Evolutionary conservation across 345 rosid species (phyloP).

Genomic region (Carallia pectinifolia): DNA sequence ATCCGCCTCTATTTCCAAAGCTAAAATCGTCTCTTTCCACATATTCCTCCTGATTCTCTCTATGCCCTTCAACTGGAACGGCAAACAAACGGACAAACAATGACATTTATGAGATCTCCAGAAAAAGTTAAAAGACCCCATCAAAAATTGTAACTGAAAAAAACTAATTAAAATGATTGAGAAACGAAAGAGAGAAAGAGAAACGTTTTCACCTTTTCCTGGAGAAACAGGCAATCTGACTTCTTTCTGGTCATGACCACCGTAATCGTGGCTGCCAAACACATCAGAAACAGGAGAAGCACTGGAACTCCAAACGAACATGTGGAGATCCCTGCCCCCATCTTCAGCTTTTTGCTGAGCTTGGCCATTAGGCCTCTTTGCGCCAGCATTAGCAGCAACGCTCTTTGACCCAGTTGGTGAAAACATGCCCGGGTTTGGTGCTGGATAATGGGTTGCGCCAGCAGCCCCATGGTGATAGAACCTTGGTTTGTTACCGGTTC

Average conservation of each 20-base stretch:
- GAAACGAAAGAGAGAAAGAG: neutral
- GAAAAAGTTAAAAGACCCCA: neutral
- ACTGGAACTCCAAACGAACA: slow-evolving; percentile 98
- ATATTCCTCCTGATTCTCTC: slow-evolving; percentile 44
- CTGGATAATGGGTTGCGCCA: slow-evolving; percentile 71
- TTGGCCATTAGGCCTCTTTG: slow-evolving; percentile 47
- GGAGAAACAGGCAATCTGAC: slow-evolving; percentile 74
- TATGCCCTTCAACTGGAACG: slow-evolving; percentile 35
- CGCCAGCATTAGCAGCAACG: slow-evolving; percentile 30
- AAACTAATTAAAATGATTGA: neutral
- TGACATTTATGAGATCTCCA: neutral
- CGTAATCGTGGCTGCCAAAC: slow-evolving; percentile 57
- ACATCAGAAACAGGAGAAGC: slow-evolving; percentile 96
- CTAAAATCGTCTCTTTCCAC: slow-evolving; percentile 82
- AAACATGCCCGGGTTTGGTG: slow-evolving; percentile 94
- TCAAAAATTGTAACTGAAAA: neutral
- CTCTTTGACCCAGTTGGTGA: slow-evolving; percentile 56
- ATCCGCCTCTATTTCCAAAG: slow-evolving; percentile 70
- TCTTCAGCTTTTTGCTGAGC: slow-evolving; percentile 39
- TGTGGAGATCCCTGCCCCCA: slow-evolving; percentile 77
- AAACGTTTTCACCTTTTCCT: slow-evolving; percentile 51
- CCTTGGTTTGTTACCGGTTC: slow-evolving; percentile 41
- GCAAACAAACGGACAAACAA: slow-evolving; percentile 9
- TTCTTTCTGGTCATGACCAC: slow-evolving; percentile 56
- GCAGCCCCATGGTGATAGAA: slow-evolving; percentile 44